A percentile compares a stretch with the other conserved stretches of the same genome.
Evolutionary conservation across 139 green algal species (phyloP).

Genomic region (Closterium sp.): DNA sequence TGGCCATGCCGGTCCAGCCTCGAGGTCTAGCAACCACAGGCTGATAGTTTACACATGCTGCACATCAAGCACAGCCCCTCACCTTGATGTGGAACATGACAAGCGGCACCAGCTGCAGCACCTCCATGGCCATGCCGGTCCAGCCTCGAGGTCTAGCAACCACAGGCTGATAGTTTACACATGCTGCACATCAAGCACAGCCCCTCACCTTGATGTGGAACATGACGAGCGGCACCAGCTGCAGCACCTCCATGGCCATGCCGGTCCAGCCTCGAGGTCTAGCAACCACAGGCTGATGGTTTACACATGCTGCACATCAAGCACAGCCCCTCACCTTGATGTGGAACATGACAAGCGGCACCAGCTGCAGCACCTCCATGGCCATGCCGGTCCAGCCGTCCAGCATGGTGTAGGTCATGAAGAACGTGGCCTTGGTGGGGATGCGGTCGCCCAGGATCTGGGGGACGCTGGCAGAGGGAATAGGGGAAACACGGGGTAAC

Average conservation of each 20-base stretch:
- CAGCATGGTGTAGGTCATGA: slow-evolving; percentile 51
- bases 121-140: slow-evolving; percentile 20
- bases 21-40: too few relatives aligned
- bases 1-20: too few relatives aligned
- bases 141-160: too few relatives aligned
- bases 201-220: slow-evolving; percentile 39
- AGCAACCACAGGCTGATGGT: background rate
- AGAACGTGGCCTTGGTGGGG: slow-evolving; percentile 45
- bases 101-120: slow-evolving; percentile 20
- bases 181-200: too few relatives aligned
- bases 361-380: slow-evolving; percentile 29
- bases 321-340: slow-evolving; percentile 20
- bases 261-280: too few relatives aligned
- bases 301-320: slow-evolving; percentile 29
- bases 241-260: slow-evolving; percentile 19
- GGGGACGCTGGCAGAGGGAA: slow-evolving; percentile 1
- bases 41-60: too few relatives aligned
- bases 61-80: too few relatives aligned
- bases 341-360: slow-evolving; percentile 42
- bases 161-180: background rate
- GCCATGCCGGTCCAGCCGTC: slow-evolving; percentile 39
- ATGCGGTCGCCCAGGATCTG: slow-evolving; percentile 20
- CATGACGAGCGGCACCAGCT: slow-evolving; percentile 23
- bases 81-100: slow-evolving; percentile 37
- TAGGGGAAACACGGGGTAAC: background rate